Evolutionary conservation across 1,284 basidiomycete species (phyloP), one percentile per base, ranked within the genome.

Genomic region (Amylostereum areolatum): DNA sequence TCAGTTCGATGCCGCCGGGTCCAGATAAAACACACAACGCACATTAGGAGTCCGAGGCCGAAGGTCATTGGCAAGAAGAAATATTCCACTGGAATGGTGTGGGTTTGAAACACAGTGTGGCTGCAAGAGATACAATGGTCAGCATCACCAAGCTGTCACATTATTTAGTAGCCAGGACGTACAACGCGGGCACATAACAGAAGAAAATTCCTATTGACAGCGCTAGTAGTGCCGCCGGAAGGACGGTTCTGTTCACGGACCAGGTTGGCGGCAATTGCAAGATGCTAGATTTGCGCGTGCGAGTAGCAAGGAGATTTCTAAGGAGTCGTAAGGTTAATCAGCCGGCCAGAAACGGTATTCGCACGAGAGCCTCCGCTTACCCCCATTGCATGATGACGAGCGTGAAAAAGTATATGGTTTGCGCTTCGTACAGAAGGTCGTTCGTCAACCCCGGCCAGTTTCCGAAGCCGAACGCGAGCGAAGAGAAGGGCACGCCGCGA

Each of bases 331-430:
- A 55, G 47, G 55, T 49, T 33, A 55, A 49, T 24, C 56, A 51
- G 49, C 57, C 7, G 51, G 51, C 33, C 55, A 55, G 18, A 47
- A 46, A 43, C 54, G 53, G 27, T 53, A 52, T 27, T 4, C 8
- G 2, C 8, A 30, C 42, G 3, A 50, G 49, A 5, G 47, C 27
- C 7, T 52, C 46, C 27, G 60, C 60, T 35, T 57, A 66, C 56
- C 72, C 80, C 72, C 78, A 85, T 67, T 87, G 85, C 74, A 82
- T 81, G 52, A 84, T 71, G 44, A 87, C 77, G 37, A 87, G 71
- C 31, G 78, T 84, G 67, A 80, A 78, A 63, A 79, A 82, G 61
- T 68, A 74, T 41, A 77, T 66, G 28, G 64, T 70, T 57, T 78
- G 75, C 7, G 75, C 75, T 36, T 64, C 58, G 51, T 66, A 62